Evolutionary conservation across 768 basidiomycete species (phyloP).

Genomic region (Agaricus blazei): DNA sequence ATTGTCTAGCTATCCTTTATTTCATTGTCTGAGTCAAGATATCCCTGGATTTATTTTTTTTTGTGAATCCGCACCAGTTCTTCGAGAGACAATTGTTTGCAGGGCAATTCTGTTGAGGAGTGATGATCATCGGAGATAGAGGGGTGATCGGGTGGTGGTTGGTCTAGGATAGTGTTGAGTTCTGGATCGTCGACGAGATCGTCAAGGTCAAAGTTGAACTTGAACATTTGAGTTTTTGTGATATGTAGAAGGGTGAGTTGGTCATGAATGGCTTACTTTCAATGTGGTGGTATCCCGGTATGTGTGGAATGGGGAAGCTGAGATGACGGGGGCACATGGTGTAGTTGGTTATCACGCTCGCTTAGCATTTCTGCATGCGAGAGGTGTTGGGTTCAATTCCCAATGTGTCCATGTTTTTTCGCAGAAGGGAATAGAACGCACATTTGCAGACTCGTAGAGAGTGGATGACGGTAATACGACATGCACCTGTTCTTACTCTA

Average conservation of each 20-base stretch:
- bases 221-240: slow-evolving; percentile 42
- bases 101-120: slow-evolving; percentile 13
- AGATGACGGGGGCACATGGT: slow-evolving; percentile 10
- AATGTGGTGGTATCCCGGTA: background rate
- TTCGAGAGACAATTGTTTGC: slow-evolving; percentile 26
- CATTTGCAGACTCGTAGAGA: too few relatives aligned
- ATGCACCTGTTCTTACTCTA: too few relatives aligned
- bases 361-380: slow-evolving; percentile 12
- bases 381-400: slow-evolving; percentile 15
- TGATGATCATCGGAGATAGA: slow-evolving; percentile 2
- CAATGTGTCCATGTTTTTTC: slow-evolving; percentile 15
- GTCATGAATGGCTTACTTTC: background rate
- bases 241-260: background rate
- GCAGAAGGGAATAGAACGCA: too few relatives aligned
- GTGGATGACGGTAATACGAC: too few relatives aligned
- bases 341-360: slow-evolving; percentile 15
- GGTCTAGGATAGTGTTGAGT: background rate
- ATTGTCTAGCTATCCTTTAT: slow-evolving; percentile 46
- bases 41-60: background rate
- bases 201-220: slow-evolving; percentile 64
- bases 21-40: slow-evolving; percentile 6
- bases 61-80: slow-evolving; percentile 23
- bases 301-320: background rate
- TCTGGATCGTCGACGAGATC: slow-evolving; percentile 21
- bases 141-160: background rate